Base-by-base conservation (phyloP, 2,329 filamentous ascomycete species). In the Penicillium sp. region DNA sequence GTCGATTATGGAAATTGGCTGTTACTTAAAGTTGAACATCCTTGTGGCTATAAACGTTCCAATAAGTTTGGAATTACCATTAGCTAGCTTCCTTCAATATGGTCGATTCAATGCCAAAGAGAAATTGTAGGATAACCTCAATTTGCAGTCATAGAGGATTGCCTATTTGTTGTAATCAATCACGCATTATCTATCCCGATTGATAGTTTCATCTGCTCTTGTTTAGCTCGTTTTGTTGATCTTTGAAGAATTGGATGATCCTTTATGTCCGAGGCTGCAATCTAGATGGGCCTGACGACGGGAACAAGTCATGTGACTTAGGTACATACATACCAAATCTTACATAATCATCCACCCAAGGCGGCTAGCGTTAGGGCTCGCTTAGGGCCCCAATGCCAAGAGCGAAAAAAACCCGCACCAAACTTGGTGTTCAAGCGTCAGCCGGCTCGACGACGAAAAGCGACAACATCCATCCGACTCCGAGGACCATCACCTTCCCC, bases 351-450 rank as follows among this genome's bases (percentile, higher is more conserved):
- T 2, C 5, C 54, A 57, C 72, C n/a, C 15, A 66, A 69, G 53
- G 5, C 35, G 73, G 61, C 68, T 78, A 78, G 75, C 63, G 69
- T 71, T 78, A 80, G 78, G 78, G 78, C 75, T 78, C 74, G 75
- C 74, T 79, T 78, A 75, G 74, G 72, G 72, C 71, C 70, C 57
- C 66, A 60, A 64, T 72, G 74, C 73, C 75, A 77, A 78, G 75
- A 72, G 73, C 71, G 72, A 78, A 77, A 77, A 70, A 70, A 75
- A 74, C 68, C 68, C 76, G 73, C 76, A 78, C 76, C 70, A 75
- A 71, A 71, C 68, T 66, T 71, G 70, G 69, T 65, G 64, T 68
- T 70, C 70, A 66, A 74, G 70, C 67, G 68, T 63, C 63, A 70
- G 72, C 72, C 26, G 73, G 73, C 35, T 69, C 71, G 72, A 74